Conservation (phyloP, 2,329 filamentous ascomycete species). For the Fusarium pilosicola region DNA sequence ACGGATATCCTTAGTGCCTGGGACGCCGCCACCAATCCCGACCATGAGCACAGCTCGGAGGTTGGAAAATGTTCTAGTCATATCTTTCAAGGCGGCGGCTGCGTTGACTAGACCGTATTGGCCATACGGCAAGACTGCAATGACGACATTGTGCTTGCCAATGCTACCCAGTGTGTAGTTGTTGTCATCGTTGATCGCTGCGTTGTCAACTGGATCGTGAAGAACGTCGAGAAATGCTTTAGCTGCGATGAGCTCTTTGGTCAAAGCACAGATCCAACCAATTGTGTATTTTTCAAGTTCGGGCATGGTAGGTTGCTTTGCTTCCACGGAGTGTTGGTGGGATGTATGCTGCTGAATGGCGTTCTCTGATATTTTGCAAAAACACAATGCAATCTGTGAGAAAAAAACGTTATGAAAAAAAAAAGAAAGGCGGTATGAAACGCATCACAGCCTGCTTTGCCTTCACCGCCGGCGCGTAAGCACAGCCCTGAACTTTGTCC, state of each 20-base stretch:
- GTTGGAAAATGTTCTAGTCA: rapidly evolving
- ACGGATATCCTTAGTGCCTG: rapidly evolving
- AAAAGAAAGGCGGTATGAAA: rapidly evolving
- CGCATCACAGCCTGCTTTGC: background rate
- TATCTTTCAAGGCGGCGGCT: rapidly evolving
- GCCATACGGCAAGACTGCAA: background rate
- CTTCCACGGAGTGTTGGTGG: rapidly evolving
- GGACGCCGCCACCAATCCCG: rapidly evolving
- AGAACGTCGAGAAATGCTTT: rapidly evolving
- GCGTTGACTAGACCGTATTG: background rate
- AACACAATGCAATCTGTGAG: rapidly evolving
- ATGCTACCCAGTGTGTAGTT: rapidly evolving
- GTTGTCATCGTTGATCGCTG: rapidly evolving
- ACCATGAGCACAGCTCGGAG: rapidly evolving
- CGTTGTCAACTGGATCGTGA: rapidly evolving
- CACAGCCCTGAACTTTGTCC: rapidly evolving
- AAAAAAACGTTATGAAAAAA: rapidly evolving
- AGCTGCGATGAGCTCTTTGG: background rate
- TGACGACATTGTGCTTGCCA: background rate
- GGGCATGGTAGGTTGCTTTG: rapidly evolving
- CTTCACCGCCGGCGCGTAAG: rapidly evolving
- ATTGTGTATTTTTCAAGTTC: rapidly evolving
- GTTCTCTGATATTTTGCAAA: rapidly evolving
- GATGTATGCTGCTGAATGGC: no score
- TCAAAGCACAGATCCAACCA: background rate